Evolutionary conservation across 2,329 filamentous ascomycete species (phyloP).

Genomic region (Aspergillus tubingensis): DNA sequence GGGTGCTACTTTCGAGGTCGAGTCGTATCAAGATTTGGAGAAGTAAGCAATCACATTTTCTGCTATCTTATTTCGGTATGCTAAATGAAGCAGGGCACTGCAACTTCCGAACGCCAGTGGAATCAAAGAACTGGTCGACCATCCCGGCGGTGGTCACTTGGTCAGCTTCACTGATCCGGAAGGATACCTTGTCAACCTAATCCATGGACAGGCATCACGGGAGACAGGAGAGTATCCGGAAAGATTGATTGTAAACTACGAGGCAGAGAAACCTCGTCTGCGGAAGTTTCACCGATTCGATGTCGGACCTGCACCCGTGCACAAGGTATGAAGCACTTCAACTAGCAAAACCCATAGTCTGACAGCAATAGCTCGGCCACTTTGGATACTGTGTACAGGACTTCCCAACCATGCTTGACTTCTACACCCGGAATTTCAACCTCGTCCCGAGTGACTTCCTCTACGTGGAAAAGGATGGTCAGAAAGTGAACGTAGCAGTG

Average conservation of each 20-base stretch:
- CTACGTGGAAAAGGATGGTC: constrained; percentile 22
- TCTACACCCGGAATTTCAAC: constrained; percentile 36
- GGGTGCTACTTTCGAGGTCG: constrained; percentile 48
- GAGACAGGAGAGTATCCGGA: constrained; percentile 19
- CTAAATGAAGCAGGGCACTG: constrained; percentile 16
- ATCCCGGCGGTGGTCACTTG: constrained; percentile 44
- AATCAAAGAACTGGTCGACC: constrained; percentile 36
- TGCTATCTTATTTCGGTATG: no score
- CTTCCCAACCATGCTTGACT: constrained; percentile 28
- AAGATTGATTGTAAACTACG: constrained; percentile 30
- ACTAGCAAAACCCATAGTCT: neutral
- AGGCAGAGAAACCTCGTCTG: constrained; percentile 30
- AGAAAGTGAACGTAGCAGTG: constrained; percentile 37
- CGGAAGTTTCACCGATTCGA: constrained; percentile 34
- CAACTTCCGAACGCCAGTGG: constrained; percentile 30
- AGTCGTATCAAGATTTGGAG: constrained; percentile 45
- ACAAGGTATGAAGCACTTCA: constrained; percentile 26
- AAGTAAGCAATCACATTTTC: constrained; percentile 28
- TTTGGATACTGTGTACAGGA: constrained; percentile 30
- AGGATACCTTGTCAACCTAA: constrained; percentile 44
- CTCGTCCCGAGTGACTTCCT: constrained; percentile 35
- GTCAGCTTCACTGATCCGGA: constrained; percentile 44
- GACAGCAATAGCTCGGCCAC: constrained; percentile 28
- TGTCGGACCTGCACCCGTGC: constrained; percentile 33
- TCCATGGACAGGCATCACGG: constrained; percentile 39